phyloP scores from a whole-genome alignment of 2,329 filamentous ascomycete species.

The Fusarium acutatum region DNA sequence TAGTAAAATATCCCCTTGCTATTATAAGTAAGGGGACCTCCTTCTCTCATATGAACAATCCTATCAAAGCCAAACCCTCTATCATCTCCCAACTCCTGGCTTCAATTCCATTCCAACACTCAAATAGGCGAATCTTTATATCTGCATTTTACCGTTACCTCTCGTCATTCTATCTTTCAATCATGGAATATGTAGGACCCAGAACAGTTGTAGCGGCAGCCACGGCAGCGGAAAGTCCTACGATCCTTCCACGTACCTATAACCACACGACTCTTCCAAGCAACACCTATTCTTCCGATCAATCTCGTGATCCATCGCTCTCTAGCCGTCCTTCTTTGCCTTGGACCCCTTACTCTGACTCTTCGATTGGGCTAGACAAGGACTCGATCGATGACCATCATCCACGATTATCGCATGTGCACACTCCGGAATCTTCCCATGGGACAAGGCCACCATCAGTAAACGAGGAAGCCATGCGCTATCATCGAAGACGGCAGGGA shows the following conservation, averaged over 20 bases:
- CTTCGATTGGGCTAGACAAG: background rate
- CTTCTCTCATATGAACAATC: background rate
- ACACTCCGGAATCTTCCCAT: slow-evolving; percentile 19
- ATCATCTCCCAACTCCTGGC: background rate
- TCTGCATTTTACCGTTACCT: background rate
- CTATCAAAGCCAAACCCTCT: background rate
- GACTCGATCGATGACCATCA: slow-evolving; percentile 12
- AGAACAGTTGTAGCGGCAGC: background rate
- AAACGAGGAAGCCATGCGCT: slow-evolving; percentile 9
- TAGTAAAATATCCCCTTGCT: background rate
- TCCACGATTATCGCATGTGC: background rate
- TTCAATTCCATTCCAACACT: background rate
- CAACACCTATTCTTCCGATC: background rate
- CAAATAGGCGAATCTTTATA: background rate
- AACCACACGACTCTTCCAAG: background rate
- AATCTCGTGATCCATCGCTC: background rate
- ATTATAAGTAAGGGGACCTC: too few relatives aligned
- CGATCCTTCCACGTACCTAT: background rate
- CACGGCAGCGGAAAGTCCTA: background rate
- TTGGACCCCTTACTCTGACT: background rate
- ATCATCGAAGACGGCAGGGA: background rate
- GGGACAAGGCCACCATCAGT: slow-evolving; percentile 11
- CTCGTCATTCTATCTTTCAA: background rate
- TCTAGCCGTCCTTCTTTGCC: background rate
- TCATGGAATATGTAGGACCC: background rate